Conservation (phyloP, 306 rosid genomes). For the Betula pendula region DNA sequence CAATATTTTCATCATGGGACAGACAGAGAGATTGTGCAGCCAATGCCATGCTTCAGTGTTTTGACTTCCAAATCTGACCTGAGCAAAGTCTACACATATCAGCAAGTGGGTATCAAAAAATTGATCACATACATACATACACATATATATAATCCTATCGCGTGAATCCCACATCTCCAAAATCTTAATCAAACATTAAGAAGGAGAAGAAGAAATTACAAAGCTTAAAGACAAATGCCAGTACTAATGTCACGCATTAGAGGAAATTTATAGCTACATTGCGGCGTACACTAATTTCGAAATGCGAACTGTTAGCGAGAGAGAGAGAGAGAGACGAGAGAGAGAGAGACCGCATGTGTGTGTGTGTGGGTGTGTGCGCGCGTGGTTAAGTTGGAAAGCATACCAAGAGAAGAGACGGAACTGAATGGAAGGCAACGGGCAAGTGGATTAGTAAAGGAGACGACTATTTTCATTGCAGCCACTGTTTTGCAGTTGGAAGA, state of each 20-base stretch:
- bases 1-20: conserved; percentile 29
- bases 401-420: neutral
- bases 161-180: too few species aligned
- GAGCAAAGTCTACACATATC: conserved; percentile 14
- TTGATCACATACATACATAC: too few species aligned
- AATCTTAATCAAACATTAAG: neutral
- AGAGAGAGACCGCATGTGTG: too few species aligned
- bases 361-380: too few species aligned
- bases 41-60: conserved; percentile 29
- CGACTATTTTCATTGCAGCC: conserved; percentile 1
- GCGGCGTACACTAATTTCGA: neutral
- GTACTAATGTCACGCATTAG: neutral
- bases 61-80: conserved; percentile 36
- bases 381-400: neutral
- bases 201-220: neutral
- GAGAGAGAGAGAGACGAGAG: neutral
- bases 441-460: neutral
- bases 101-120: neutral
- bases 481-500: neutral
- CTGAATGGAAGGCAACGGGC: neutral
- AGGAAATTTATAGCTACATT: neutral
- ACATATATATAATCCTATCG: too few species aligned
- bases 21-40: conserved; percentile 44
- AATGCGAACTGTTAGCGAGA: neutral
- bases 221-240: neutral